These are phyloP conservation scores for Puccinia horiana DNA, from an alignment of 1,284 basidiomycete species.

Conservation along the genomic window DNA sequence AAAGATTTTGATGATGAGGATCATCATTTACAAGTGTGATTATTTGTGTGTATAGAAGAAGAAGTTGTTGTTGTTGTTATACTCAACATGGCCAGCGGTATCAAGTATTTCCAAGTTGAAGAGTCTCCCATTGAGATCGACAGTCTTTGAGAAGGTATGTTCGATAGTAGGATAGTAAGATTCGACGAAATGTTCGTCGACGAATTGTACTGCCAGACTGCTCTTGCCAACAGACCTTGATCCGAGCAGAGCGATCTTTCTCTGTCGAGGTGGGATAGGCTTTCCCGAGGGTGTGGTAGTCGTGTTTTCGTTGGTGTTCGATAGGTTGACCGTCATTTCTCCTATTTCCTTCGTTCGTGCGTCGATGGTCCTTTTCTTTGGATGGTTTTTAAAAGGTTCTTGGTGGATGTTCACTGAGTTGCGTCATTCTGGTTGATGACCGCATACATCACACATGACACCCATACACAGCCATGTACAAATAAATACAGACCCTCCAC, in stretches of 20 bases:
- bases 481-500: no score
- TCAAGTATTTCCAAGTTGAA: conserved; percentile 98
- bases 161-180: conserved; percentile 71
- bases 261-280: conserved; percentile 60
- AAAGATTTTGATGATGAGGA: no score
- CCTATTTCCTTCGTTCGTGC: no score
- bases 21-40: no score
- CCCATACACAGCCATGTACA: not conserved
- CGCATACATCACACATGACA: conserved; percentile 5
- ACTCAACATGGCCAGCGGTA: conserved; percentile 77
- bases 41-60: no score
- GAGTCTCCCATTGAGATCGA: conserved; percentile 78
- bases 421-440: no score
- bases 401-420: no score
- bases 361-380: no score
- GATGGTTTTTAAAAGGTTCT: not conserved
- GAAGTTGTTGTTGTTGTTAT: not conserved
- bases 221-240: conserved; percentile 79
- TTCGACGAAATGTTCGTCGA: conserved; percentile 62
- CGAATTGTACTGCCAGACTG: conserved; percentile 73
- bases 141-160: conserved; percentile 78
- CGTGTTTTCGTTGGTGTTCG: not conserved
- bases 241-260: conserved; percentile 79
- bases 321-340: not conserved
- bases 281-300: conserved; percentile 37